phyloP scores from a whole-genome alignment of 768 basidiomycete species.

The Dioszegia aurantiaca region DNA sequence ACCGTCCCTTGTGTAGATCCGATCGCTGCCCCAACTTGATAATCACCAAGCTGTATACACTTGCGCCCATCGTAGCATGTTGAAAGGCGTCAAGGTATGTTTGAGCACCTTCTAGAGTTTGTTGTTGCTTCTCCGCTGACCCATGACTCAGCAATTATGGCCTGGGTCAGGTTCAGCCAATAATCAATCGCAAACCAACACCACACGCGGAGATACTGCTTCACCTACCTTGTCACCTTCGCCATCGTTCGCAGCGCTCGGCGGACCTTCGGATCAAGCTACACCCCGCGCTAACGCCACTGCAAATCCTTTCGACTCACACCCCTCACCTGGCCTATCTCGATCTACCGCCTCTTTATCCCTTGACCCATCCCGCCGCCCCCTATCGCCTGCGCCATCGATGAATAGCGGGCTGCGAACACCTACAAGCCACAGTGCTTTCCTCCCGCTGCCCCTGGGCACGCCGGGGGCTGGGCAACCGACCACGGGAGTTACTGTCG shows the following conservation, averaged over 20 bases:
- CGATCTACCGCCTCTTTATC: slow-evolving; percentile 30
- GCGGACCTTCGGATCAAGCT: slow-evolving; percentile 47
- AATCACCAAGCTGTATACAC: not conserved
- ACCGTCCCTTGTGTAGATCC: not conserved
- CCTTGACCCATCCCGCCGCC: slow-evolving; percentile 26
- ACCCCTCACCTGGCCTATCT: slow-evolving; percentile 12
- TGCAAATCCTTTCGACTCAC: slow-evolving; percentile 43
- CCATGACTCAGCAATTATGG: slow-evolving; percentile 11
- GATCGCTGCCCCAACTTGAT: not conserved
- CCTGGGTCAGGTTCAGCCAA: slow-evolving; percentile 11
- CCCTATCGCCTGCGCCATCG: slow-evolving; percentile 24
- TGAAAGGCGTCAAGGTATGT: slow-evolving; percentile 49
- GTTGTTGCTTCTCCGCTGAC: slow-evolving; percentile 3
- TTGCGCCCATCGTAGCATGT: slow-evolving; percentile 28
- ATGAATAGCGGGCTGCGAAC: slow-evolving; percentile 34
- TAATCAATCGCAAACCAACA: slow-evolving; percentile 20
- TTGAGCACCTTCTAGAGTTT: not conserved
- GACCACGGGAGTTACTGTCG: slow-evolving; percentile 47
- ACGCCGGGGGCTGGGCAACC: slow-evolving; percentile 48
- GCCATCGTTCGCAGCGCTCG: slow-evolving; percentile 35
- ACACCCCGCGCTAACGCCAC: slow-evolving; percentile 45
- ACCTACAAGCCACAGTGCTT: slow-evolving; percentile 33
- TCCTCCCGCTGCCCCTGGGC: slow-evolving; percentile 44
- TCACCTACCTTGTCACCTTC: slow-evolving; percentile 44
- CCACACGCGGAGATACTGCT: slow-evolving; percentile 15